phyloP scores from a whole-genome alignment of 1,139 yeast genomes.

The Saccharomyces hybrid region DNA sequence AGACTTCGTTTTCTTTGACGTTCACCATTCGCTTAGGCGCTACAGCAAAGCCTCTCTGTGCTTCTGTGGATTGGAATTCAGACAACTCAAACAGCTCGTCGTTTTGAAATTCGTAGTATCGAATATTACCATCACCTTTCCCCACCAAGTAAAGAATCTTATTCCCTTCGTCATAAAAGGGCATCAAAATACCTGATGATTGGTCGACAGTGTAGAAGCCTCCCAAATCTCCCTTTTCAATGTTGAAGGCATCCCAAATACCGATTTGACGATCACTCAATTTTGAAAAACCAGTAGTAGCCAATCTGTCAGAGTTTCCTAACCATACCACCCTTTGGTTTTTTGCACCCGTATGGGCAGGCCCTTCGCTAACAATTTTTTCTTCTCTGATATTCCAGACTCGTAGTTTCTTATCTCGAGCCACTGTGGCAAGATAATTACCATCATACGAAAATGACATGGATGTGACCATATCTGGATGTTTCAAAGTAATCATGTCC shows the following conservation, averaged over 20 bases:
- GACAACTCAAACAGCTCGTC: constrained; percentile 77
- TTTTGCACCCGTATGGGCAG: constrained; percentile 90
- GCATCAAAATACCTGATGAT: constrained; percentile 89
- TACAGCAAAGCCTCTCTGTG: constrained; percentile 92
- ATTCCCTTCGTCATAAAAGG: constrained; percentile 76
- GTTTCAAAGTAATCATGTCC: constrained; percentile 65
- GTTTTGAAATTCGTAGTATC: constrained; percentile 80
- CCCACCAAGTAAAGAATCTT: constrained; percentile 85
- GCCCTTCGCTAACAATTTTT: constrained; percentile 69
- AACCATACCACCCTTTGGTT: constrained; percentile 83
- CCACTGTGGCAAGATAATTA: constrained; percentile 73
- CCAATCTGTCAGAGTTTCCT: constrained; percentile 75
- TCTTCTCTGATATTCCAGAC: constrained; percentile 86
- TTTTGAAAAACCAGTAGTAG: constrained; percentile 93
- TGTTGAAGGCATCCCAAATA: constrained; percentile 75
- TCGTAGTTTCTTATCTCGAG: constrained; percentile 85
- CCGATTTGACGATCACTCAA: constrained; percentile 93
- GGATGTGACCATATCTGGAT: constrained; percentile 83
- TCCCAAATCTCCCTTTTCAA: constrained; percentile 77
- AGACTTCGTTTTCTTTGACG: constrained; percentile 75
- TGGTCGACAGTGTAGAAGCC: constrained; percentile 82
- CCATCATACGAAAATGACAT: constrained; percentile 90
- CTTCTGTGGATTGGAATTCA: constrained; percentile 79
- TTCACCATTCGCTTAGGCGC: constrained; percentile 78
- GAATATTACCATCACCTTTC: constrained; percentile 96